phyloP scores from a whole-genome alignment of 352 stramenopile species.

The Globisporangium cystogenes region DNA sequence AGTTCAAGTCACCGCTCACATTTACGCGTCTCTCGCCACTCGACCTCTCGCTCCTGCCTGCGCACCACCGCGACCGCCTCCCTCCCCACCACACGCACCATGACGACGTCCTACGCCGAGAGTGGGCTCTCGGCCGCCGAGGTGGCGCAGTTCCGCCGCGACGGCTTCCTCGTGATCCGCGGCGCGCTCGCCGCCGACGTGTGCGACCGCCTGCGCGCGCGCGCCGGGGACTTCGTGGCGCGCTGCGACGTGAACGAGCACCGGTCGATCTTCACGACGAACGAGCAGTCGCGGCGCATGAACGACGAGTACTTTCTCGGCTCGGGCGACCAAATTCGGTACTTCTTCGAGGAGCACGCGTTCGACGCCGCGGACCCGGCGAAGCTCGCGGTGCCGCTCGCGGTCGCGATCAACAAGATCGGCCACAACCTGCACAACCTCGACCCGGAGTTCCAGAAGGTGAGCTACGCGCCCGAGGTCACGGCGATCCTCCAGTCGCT shows the following conservation, averaged over 20 bases:
- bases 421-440: constrained; percentile 94
- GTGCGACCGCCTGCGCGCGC: constrained; percentile 55
- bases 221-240: constrained; percentile 40
- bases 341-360: constrained; percentile 92
- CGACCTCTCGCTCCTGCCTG: too few species aligned
- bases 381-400: constrained; percentile 56
- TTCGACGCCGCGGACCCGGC: constrained; percentile 51
- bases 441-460: constrained; percentile 80
- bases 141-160: constrained; percentile 48
- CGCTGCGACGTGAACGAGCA: constrained; percentile 59
- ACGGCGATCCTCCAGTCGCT: constrained; percentile 75
- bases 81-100: neutral
- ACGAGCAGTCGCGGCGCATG: constrained; percentile 74
- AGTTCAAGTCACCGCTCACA: too few species aligned
- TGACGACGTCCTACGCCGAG: constrained; percentile 10
- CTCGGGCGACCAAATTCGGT: constrained; percentile 88
- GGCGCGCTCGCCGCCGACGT: constrained; percentile 27
- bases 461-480: constrained; percentile 79
- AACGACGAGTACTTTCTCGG: constrained; percentile 94
- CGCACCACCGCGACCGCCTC: too few species aligned
- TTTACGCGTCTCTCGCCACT: too few species aligned
- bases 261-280: constrained; percentile 81
- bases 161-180: constrained; percentile 64
- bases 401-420: constrained; percentile 92
- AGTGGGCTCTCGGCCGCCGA: constrained; percentile 48